Conservation (phyloP, 495 filamentous ascomycete species). For the Monascus purpureus region DNA sequence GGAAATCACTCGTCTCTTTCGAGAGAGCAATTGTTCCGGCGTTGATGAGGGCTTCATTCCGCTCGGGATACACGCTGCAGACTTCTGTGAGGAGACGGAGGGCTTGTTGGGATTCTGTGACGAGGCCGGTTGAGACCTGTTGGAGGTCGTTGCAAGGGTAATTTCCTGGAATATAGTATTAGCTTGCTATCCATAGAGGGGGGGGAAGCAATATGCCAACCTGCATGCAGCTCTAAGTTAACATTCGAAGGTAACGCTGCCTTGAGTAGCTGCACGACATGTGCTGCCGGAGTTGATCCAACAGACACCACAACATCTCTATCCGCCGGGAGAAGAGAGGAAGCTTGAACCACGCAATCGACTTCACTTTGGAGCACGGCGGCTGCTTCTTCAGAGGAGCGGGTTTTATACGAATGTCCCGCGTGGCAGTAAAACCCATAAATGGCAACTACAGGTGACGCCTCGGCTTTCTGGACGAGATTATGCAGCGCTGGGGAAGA, state of each 20-base stretch:
- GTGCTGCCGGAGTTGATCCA: constrained; percentile 22
- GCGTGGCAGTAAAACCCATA: constrained; percentile 15
- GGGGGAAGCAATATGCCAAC: constrained; percentile 1
- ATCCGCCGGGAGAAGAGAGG: constrained; percentile 4
- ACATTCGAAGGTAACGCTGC: constrained; percentile 7
- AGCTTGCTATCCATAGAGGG: not conserved
- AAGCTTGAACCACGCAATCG: constrained; percentile 9
- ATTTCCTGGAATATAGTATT: constrained; percentile 5
- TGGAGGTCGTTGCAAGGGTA: constrained; percentile 14
- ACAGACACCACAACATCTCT: constrained; percentile 16
- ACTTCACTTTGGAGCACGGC: constrained; percentile 6
- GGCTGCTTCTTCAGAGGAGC: constrained; percentile 5
- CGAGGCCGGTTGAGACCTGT: constrained; percentile 11
- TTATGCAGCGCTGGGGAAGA: constrained; percentile 2
- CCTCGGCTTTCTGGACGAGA: constrained; percentile 1
- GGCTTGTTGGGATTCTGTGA: constrained; percentile 8
- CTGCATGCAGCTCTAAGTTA: constrained; percentile 20
- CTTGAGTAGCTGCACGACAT: constrained; percentile 15
- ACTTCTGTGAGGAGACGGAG: constrained; percentile 12
- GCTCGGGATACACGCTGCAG: constrained; percentile 13
- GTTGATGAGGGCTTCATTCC: constrained; percentile 17
- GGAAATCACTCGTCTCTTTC: constrained; percentile 11
- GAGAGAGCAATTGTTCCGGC: constrained; percentile 11
- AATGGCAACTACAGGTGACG: constrained; percentile 2
- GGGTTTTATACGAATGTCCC: constrained; percentile 10